Evolutionary conservation across 495 filamentous ascomycete genomes (phyloP).

Genomic region (Aspergillus avenaceus): DNA sequence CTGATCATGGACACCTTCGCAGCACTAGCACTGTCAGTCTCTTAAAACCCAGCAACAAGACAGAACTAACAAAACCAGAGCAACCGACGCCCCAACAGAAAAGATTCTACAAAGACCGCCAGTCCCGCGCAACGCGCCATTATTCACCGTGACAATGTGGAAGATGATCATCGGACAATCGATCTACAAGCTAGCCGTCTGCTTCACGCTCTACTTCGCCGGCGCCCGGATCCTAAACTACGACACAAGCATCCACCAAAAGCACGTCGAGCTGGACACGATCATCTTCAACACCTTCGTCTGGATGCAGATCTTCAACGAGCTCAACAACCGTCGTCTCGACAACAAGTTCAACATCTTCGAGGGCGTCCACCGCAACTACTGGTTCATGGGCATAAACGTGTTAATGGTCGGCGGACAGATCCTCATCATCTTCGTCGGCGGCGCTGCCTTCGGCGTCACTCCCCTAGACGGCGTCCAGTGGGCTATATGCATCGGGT

Average conservation of each 20-base stretch:
- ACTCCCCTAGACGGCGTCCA: conserved; percentile 60
- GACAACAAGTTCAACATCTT: conserved; percentile 91
- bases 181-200: conserved; percentile 73
- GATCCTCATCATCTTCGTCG: conserved; percentile 76
- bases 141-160: conserved; percentile 88
- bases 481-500: conserved; percentile 72
- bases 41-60: background rate
- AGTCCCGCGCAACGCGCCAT: conserved; percentile 64
- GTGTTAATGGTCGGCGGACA: conserved; percentile 73
- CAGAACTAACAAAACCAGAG: conserved; percentile 20
- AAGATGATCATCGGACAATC: conserved; percentile 95
- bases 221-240: conserved; percentile 55
- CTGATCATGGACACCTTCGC: conserved; percentile 94
- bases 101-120: conserved; percentile 78
- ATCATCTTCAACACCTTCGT: conserved; percentile 93
- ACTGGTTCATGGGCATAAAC: conserved; percentile 79
- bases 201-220: conserved; percentile 75
- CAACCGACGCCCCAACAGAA: conserved; percentile 77
- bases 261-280: conserved; percentile 53
- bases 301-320: conserved; percentile 97
- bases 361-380: conserved; percentile 71
- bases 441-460: conserved; percentile 69
- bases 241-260: conserved; percentile 35
- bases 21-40: conserved; percentile 61
- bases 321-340: conserved; percentile 89